A percentile compares a stretch with the other conserved stretches of the same genome.
Conservation (phyloP, 257 asterid genomes). For the Petunia axillaris region DNA sequence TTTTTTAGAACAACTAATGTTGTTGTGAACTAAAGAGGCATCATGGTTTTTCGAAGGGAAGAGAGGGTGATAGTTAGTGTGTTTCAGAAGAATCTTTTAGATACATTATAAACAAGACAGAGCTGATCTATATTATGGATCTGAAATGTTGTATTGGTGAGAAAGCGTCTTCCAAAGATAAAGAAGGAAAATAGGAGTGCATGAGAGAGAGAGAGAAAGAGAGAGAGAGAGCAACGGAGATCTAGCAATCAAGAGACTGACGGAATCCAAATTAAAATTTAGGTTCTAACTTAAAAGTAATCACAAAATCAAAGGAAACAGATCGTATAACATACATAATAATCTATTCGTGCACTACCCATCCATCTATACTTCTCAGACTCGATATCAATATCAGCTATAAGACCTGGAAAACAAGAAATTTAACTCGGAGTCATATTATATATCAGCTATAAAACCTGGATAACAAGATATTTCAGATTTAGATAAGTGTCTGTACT, state of each 20-base stretch:
- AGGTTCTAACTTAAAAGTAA: not conserved
- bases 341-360: constrained; percentile 94
- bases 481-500: not conserved
- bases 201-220: too few species aligned
- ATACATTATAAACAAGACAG: too few species aligned
- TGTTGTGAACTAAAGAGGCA: not conserved
- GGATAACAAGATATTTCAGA: constrained; percentile 20
- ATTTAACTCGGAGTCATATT: constrained; percentile 4
- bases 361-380: constrained; percentile 98
- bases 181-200: too few species aligned
- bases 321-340: constrained; percentile 13
- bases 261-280: not conserved
- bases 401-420: constrained; percentile 64
- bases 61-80: too few species aligned
- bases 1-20: not conserved
- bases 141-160: too few species aligned
- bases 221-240: too few species aligned
- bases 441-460: constrained; percentile 95
- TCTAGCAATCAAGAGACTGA: too few species aligned
- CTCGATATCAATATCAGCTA: constrained; percentile 96
- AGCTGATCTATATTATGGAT: too few species aligned
- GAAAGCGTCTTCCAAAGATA: too few species aligned
- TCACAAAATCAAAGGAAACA: not conserved
- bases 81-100: too few species aligned
- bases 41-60: too few species aligned